Conservation (phyloP, 1,284 basidiomycete genomes). For the Athelia sp. region DNA sequence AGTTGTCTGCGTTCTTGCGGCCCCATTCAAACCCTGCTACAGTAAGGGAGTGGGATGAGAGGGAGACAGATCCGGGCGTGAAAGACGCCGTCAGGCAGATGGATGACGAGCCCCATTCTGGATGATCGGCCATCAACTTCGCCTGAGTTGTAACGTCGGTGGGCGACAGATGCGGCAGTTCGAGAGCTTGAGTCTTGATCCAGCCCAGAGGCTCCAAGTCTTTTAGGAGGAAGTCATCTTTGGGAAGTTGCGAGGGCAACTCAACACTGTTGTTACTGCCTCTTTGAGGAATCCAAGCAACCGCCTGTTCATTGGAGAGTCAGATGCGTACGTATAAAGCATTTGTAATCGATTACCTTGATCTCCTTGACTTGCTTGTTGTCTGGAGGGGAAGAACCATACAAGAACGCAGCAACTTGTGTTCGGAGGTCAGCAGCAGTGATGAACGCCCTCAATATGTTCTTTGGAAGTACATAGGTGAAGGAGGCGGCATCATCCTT, state of each 20-base stretch:
- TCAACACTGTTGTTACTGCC: slow-evolving; percentile 94
- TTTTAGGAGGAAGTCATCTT: slow-evolving; percentile 92
- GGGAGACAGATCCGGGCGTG: slow-evolving; percentile 94
- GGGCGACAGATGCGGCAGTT: slow-evolving; percentile 89
- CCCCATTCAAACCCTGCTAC: slow-evolving; percentile 98
- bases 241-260: slow-evolving; percentile 80
- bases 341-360: slow-evolving; percentile 45
- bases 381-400: slow-evolving; percentile 90
- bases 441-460: slow-evolving; percentile 93
- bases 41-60: slow-evolving; percentile 88
- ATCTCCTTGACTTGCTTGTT: slow-evolving; percentile 99
- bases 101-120: slow-evolving; percentile 91
- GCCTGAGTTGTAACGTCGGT: slow-evolving; percentile 95
- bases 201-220: slow-evolving; percentile 96
- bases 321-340: neutral
- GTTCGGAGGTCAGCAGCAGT: slow-evolving; percentile 92
- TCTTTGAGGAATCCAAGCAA: slow-evolving; percentile 94
- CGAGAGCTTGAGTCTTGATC: slow-evolving; percentile 95
- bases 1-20: slow-evolving; percentile 84
- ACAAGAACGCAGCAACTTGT: slow-evolving; percentile 93
- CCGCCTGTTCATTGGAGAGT: slow-evolving; percentile 40
- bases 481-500: slow-evolving; percentile 93
- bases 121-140: slow-evolving; percentile 94
- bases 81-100: slow-evolving; percentile 95
- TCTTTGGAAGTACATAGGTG: slow-evolving; percentile 98